Evolutionary conservation across 768 basidiomycete species (phyloP).

Genomic region (Tricholoma sp.): DNA sequence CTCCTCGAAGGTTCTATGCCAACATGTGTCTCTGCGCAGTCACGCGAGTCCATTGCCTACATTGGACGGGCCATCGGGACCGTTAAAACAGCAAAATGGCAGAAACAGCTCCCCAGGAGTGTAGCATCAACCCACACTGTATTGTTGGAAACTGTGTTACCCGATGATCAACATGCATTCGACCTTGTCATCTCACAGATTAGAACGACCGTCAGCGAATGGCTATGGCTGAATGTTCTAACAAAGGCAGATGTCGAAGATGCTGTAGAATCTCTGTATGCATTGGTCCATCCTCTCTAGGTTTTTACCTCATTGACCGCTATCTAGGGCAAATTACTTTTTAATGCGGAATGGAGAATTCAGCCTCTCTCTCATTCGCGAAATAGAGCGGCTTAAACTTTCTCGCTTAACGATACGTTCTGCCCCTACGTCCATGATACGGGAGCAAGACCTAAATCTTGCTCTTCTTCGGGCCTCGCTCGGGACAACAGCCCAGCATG

Average conservation of each 20-base stretch:
- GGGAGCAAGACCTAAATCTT: slow-evolving; percentile 86
- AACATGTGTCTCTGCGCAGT: slow-evolving; percentile 64
- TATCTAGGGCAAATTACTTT: slow-evolving; percentile 78
- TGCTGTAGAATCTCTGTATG: slow-evolving; percentile 81
- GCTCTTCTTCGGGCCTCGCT: slow-evolving; percentile 84
- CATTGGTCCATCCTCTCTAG: slow-evolving; percentile 4
- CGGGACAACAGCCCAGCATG: slow-evolving; percentile 85
- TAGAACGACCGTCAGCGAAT: slow-evolving; percentile 81
- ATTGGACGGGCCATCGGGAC: slow-evolving; percentile 85
- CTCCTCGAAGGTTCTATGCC: slow-evolving; percentile 69
- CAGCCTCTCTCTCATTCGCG: slow-evolving; percentile 74
- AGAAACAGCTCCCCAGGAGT: slow-evolving; percentile 67
- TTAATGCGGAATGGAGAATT: slow-evolving; percentile 88
- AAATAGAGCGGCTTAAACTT: slow-evolving; percentile 79
- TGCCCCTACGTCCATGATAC: slow-evolving; percentile 69
- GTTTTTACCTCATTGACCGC: neutral
- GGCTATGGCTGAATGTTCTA: slow-evolving; percentile 89
- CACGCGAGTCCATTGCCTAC: slow-evolving; percentile 80
- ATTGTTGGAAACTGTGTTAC: slow-evolving; percentile 61
- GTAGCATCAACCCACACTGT: slow-evolving; percentile 62
- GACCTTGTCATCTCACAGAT: slow-evolving; percentile 72
- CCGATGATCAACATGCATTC: slow-evolving; percentile 73
- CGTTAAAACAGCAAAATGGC: slow-evolving; percentile 74
- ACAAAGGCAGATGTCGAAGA: slow-evolving; percentile 80
- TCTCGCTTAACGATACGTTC: slow-evolving; percentile 68